phyloP scores from a whole-genome alignment of 257 asterid genomes.

The Ehretia macrophylla region DNA sequence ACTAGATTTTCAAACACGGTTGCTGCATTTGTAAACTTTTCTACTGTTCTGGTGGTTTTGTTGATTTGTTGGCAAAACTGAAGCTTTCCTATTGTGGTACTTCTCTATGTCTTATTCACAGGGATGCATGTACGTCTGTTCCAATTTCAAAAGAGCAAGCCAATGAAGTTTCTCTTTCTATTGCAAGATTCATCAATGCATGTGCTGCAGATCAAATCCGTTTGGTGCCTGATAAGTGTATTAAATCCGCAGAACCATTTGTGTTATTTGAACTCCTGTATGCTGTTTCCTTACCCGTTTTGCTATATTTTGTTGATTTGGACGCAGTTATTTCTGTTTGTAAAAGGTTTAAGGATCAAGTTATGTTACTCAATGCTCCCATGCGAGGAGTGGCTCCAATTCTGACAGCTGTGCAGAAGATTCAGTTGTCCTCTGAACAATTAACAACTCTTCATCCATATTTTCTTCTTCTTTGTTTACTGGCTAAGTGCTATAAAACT shows the following conservation, averaged over 20 bases:
- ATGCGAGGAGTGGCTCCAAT: constrained; percentile 83
- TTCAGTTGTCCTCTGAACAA: constrained; percentile 69
- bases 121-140: constrained; percentile 65
- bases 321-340: constrained; percentile 77
- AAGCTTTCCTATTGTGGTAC: too few relatives aligned
- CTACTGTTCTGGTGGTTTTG: too few relatives aligned
- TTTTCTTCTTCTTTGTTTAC: constrained; percentile 70
- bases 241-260: background rate
- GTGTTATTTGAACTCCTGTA: too few relatives aligned
- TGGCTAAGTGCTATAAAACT: constrained; percentile 75
- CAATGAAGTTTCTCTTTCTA: constrained; percentile 43
- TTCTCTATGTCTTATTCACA: constrained; percentile 24
- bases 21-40: too few relatives aligned
- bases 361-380: constrained; percentile 64
- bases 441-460: constrained; percentile 87
- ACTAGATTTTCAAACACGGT: too few relatives aligned
- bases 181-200: constrained; percentile 61
- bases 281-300: background rate
- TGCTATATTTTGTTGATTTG: constrained; percentile 7
- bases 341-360: constrained; percentile 74
- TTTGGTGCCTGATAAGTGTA: constrained; percentile 87
- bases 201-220: constrained; percentile 75
- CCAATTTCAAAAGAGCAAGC: constrained; percentile 56
- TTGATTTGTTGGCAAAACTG: too few relatives aligned
- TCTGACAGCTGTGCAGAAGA: constrained; percentile 67